A percentile compares a stretch with the other conserved stretches of the same genome.
Conservation (phyloP, 192 early-diverging fungal species). For the Linnemannia schmuckeri region DNA sequence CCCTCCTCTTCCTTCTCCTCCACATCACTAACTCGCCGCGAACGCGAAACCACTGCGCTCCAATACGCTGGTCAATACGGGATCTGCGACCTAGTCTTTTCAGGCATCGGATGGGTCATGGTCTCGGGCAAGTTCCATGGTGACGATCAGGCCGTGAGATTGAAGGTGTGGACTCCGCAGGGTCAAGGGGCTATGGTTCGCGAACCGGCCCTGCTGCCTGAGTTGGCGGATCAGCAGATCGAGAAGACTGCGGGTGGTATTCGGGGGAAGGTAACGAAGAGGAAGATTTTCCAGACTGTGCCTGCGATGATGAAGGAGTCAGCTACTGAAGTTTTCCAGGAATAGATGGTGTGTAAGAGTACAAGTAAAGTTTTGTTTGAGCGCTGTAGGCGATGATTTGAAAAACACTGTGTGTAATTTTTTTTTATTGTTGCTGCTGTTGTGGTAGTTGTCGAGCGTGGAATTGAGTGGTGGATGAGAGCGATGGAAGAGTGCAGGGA, state of each 20-base stretch:
- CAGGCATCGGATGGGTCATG: slow-evolving; percentile 55
- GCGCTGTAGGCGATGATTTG: too few species aligned
- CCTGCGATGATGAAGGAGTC: neutral
- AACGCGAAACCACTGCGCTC: slow-evolving; percentile 5
- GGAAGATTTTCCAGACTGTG: slow-evolving; percentile 30
- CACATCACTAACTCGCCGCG: neutral
- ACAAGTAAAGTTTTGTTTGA: too few species aligned
- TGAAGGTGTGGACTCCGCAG: slow-evolving; percentile 45
- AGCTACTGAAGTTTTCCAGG: too few species aligned
- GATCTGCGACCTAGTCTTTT: slow-evolving; percentile 49
- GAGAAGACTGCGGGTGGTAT: slow-evolving; percentile 51
- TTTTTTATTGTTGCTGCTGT: too few species aligned
- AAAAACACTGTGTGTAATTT: too few species aligned
- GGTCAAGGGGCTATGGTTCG: slow-evolving; percentile 34
- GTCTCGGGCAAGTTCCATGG: slow-evolving; percentile 49
- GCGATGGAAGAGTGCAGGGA: too few species aligned
- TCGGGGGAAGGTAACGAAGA: slow-evolving; percentile 26
- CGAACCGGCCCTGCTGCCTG: slow-evolving; percentile 32
- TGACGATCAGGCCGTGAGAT: slow-evolving; percentile 15
- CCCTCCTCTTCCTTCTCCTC: neutral
- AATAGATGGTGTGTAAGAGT: too few species aligned
- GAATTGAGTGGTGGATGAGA: too few species aligned
- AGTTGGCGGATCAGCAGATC: slow-evolving; percentile 31
- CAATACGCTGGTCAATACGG: slow-evolving; percentile 42
- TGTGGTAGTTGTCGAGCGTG: too few species aligned